Evolutionary conservation across 345 rosid genomes (phyloP).

Genomic region (Eucalyptus cloeziana): DNA sequence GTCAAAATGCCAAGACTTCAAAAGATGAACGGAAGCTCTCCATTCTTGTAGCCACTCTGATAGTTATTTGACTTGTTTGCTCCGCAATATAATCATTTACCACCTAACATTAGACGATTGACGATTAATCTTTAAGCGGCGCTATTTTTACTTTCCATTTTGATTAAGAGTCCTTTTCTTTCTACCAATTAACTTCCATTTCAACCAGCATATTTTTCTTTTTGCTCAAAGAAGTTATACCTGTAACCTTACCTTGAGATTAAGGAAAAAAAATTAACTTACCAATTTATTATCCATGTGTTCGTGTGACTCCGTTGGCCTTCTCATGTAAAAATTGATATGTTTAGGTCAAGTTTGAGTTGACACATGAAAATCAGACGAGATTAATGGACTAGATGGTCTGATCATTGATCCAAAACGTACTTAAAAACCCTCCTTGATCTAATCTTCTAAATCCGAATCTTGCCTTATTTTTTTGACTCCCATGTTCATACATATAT

Average conservation of each 20-base stretch:
- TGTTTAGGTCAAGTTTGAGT: not conserved
- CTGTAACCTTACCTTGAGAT: no score
- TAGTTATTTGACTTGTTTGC: not conserved
- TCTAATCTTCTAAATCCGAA: not conserved
- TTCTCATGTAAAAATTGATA: not conserved
- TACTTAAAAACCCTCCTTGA: not conserved
- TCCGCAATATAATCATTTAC: not conserved
- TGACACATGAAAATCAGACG: not conserved
- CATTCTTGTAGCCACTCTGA: not conserved
- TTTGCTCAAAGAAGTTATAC: no score
- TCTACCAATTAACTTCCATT: no score
- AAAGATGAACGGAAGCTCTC: not conserved
- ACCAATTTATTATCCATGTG: no score
- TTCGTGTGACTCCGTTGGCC: no score
- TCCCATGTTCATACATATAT: not conserved
- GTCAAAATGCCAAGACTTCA: not conserved
- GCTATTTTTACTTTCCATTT: no score
- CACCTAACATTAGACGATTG: no score
- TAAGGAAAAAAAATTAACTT: no score
- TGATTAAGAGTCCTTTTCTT: no score
- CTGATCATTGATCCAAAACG: no score
- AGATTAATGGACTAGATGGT: not conserved
- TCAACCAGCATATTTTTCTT: no score
- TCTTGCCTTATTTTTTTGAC: not conserved
- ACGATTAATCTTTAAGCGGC: no score